Percentiles rank a stretch among this genome's conserved stretches.
These are phyloP conservation scores for Dalbergia oliveri DNA, from an alignment of 306 rosid genomes.

Conservation along the genomic window DNA sequence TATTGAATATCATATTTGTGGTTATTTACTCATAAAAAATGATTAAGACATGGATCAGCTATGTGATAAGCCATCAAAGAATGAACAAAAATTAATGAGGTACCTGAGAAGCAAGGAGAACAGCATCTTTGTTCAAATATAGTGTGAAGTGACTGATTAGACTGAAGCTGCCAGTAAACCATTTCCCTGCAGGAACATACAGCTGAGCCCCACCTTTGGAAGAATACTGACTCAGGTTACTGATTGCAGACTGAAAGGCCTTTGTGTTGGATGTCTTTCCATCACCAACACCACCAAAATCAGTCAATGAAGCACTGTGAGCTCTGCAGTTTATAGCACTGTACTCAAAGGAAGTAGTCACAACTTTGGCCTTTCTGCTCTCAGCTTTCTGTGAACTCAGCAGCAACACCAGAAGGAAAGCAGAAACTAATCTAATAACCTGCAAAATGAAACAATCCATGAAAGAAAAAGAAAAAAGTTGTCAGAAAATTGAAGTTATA, in stretches of 20 bases:
- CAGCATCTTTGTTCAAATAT: constrained; percentile 67
- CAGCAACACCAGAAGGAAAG: constrained; percentile 48
- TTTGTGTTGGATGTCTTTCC: constrained; percentile 74
- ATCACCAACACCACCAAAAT: constrained; percentile 88
- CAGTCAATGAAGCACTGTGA: constrained; percentile 70
- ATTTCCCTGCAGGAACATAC: constrained; percentile 82
- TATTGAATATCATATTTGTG: constrained; percentile 1
- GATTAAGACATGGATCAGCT: not conserved
- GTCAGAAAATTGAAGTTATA: not conserved
- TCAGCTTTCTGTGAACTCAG: constrained; percentile 54
- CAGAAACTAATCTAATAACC: constrained; percentile 44
- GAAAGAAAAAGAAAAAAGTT: not conserved
- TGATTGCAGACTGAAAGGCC: constrained; percentile 72
- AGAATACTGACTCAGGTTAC: constrained; percentile 58
- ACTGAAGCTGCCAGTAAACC: constrained; percentile 88
- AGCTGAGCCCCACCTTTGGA: constrained; percentile 70
- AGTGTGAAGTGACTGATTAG: constrained; percentile 78
- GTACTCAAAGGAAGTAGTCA: constrained; percentile 58
- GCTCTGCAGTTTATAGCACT: constrained; percentile 72
- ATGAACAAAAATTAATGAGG: not conserved
- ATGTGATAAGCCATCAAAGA: not conserved
- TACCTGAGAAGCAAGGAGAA: constrained; percentile 86
- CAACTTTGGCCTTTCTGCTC: constrained; percentile 50
- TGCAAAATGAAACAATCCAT: constrained; percentile 33
- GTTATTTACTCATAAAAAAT: not conserved